Evolutionary conservation across 306 rosid species (phyloP), one percentile per base, ranked within the genome.

Genomic region (Fagus sylvatica): DNA sequence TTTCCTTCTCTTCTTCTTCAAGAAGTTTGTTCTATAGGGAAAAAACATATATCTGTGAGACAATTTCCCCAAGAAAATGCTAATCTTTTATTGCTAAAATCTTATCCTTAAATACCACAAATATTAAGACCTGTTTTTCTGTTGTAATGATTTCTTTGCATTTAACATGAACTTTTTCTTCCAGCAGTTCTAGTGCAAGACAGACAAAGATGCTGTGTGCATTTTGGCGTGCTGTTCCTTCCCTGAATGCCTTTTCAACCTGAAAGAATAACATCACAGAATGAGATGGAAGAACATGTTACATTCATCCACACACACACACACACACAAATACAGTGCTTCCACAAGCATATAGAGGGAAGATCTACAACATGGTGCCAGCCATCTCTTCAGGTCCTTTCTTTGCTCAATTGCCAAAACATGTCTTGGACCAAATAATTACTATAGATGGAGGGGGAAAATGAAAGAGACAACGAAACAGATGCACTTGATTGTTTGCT

Each of bases 171-270:
- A 93, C 94, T 60, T 93, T 94, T 73, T 96, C 99, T 90, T 96
- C 99, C 84, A 96, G 92, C 80, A 96, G 84, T 81, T 96, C 91
- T 74, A 93, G 88, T 59, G 97, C 97, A 81, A 96, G 97, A 81
- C 97, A 96, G 46, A 96, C 98, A 72, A 96, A 96, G 79, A 96
- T 91, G 87, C 99, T 91, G 82, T 96, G 99, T 17, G 99, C 98
- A 90, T 96, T 96, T 93, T 96, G 99, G 82, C 99, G 99, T 7
- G 99, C 98, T 56, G 99, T 96, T 80, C 99, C 99, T 91, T 96
- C 99, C 87, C 98, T 86, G 82, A 96, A 96, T 43, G 99, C 98
- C 80, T 96, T 96, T 80, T 96, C 99, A 80, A 96, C 98, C 99
- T 96, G 90, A 82, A 85, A 83, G 75, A 76, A 79, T 71, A 76